Evolutionary conservation across 192 early-diverging fungal genomes (phyloP), one percentile per base, ranked within the genome.

Genomic region (Endogone sp.): DNA sequence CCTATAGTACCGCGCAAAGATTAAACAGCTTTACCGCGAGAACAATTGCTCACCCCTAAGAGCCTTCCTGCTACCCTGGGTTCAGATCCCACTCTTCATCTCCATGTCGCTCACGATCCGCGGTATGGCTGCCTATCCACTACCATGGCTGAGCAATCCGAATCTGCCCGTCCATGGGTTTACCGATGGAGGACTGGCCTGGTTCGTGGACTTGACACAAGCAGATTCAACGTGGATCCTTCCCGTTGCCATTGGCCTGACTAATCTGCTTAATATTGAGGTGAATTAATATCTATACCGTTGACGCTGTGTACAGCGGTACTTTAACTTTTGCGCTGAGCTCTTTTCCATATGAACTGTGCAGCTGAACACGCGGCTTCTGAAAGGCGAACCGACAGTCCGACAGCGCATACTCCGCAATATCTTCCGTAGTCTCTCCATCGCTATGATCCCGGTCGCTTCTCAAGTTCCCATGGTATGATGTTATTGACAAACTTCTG

Each of bases 61-160:
- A 58, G 81, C 83, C 4, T 84, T 91, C 44, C 21, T 89, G 25
- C 65, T 92, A 11, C 92, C 91, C 10, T 89, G 81, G 76, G 79
- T 86, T 0, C 92, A 94, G 64, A 86, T 94, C n/a, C 92, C 92
- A 0, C 70, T 94, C 0, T 94, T 93, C 63, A 59, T 92, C 23
- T 76, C 76, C 23, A 83, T 89, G 81, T 87, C 90, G 0, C 72
- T 92, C 28, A 84, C 89, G 2, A 68, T 94, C 61, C 71, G 91
- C 26, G 74, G 84, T 23, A 82, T 94, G 85, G 80, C 83, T 10
- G 85, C 81, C 21, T 85, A 79, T 44, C 86, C 86, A 2, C 31
- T 89, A 16, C 86, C 88, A 0, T 88, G 71, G 56, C 60, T 79
- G 13, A 80, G 82, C 13, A 74, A 74, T 2, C 73, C 79, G 2